These are phyloP conservation scores for Boletus vinaceobasis DNA, from an alignment of 768 basidiomycete species.

Conservation along the genomic window DNA sequence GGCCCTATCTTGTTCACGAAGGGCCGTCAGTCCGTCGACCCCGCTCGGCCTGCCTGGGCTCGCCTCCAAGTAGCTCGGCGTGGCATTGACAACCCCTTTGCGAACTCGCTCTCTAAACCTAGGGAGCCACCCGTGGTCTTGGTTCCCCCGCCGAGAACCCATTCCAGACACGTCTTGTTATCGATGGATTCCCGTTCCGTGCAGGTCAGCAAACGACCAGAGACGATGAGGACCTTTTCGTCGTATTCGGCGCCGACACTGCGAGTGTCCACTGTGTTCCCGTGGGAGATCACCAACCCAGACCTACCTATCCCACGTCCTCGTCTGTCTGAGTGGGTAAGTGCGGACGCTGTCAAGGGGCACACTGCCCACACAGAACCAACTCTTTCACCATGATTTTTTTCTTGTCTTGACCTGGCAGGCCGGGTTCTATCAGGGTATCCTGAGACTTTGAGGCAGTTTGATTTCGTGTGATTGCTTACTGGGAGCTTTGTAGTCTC, in stretches of 20 bases:
- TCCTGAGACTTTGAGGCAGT: neutral
- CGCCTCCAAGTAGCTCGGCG: conserved; percentile 40
- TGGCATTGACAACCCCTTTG: conserved; percentile 57
- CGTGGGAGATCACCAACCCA: conserved; percentile 40
- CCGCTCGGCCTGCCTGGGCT: conserved; percentile 49
- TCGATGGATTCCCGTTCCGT: conserved; percentile 34
- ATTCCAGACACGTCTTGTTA: conserved; percentile 18
- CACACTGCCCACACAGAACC: conserved; percentile 21
- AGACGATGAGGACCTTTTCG: conserved; percentile 23
- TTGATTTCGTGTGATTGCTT: neutral
- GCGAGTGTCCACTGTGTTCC: conserved; percentile 33
- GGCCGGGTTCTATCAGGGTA: conserved; percentile 2
- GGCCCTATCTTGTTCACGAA: conserved; percentile 18
- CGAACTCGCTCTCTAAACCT: conserved; percentile 22
- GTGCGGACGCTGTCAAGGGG: conserved; percentile 38
- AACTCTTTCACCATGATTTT: conserved; percentile 12
- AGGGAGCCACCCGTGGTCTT: conserved; percentile 21
- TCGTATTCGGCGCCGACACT: conserved; percentile 14
- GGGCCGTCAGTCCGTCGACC: conserved; percentile 20
- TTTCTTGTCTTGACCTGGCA: neutral
- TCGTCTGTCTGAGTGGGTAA: conserved; percentile 49
- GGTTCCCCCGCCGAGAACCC: conserved; percentile 32
- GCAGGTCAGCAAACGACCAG: conserved; percentile 26
- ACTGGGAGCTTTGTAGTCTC: neutral
- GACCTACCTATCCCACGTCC: conserved; percentile 58